phyloP scores from a whole-genome alignment of 306 rosid species.

The Malus sieversii region DNA sequence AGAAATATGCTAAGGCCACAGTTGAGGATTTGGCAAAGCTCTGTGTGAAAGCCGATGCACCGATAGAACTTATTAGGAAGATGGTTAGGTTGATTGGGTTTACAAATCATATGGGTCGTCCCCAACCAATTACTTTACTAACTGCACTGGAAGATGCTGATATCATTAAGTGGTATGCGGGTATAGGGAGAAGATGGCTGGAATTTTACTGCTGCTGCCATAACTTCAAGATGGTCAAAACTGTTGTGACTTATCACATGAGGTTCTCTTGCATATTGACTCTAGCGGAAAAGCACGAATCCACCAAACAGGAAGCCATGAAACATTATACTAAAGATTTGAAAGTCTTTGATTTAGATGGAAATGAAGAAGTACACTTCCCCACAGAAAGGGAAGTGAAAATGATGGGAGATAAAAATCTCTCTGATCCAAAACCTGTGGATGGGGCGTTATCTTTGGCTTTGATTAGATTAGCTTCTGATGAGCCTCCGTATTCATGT shows the following conservation, averaged over 20 bases:
- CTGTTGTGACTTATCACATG: constrained; percentile 69
- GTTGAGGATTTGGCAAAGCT: constrained; percentile 78
- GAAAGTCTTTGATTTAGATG: constrained; percentile 55
- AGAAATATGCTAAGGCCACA: constrained; percentile 51
- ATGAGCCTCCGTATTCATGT: constrained; percentile 55
- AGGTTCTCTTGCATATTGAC: constrained; percentile 91
- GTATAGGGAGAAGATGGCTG: constrained; percentile 82
- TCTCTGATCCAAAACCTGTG: constrained; percentile 75
- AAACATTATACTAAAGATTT: constrained; percentile 78
- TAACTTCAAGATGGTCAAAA: constrained; percentile 77
- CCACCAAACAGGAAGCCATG: constrained; percentile 69
- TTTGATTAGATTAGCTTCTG: constrained; percentile 61
- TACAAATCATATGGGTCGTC: constrained; percentile 87
- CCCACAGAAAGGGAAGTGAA: constrained; percentile 82
- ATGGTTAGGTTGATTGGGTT: constrained; percentile 71
- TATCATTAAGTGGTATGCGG: constrained; percentile 82
- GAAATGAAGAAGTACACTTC: constrained; percentile 61
- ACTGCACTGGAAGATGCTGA: constrained; percentile 70
- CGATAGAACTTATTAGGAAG: constrained; percentile 55
- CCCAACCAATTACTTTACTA: constrained; percentile 59
- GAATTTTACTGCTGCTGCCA: constrained; percentile 83
- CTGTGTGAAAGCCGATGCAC: constrained; percentile 78
- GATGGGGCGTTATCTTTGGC: constrained; percentile 65
- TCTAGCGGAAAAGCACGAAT: constrained; percentile 83
- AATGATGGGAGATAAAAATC: constrained; percentile 84